A percentile compares a stretch with the other conserved stretches of the same genome.
These are phyloP conservation scores for Cyclostephanos invisitatus DNA, from an alignment of 108 stramenopile genomes.

Conservation along the genomic window DNA sequence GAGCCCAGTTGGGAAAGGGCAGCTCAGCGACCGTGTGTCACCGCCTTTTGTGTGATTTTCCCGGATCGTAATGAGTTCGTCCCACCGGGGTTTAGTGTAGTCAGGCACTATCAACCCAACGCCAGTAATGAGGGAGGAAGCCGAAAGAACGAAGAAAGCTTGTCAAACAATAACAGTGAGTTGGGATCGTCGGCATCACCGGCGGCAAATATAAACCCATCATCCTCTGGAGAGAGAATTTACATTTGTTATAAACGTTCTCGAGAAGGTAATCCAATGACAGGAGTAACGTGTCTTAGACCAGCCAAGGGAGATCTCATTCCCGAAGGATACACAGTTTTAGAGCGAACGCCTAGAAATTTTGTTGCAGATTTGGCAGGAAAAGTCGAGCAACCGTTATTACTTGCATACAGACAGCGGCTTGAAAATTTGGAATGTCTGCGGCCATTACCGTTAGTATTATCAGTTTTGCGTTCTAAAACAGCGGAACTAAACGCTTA, in stretches of 20 bases:
- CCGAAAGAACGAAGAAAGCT: conserved; percentile 23
- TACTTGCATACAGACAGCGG: conserved; percentile 82
- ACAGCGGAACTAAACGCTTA: conserved; percentile 64
- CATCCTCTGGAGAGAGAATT: conserved; percentile 59
- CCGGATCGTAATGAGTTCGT: conserved; percentile 86
- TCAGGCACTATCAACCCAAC: conserved; percentile 44
- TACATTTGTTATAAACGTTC: conserved; percentile 85
- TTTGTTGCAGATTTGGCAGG: conserved; percentile 64
- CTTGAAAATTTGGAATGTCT: conserved; percentile 80
- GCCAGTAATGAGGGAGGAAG: conserved; percentile 5
- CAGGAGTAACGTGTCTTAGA: conserved; percentile 68
- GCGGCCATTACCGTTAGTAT: conserved; percentile 76
- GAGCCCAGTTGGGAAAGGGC: conserved; percentile 89
- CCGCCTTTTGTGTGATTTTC: conserved; percentile 77
- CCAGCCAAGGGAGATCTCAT: conserved; percentile 69
- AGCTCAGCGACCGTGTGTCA: conserved; percentile 86
- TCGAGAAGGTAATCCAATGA: conserved; percentile 87
- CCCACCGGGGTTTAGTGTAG: conserved; percentile 86
- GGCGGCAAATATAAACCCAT: conserved; percentile 63
- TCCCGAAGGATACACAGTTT: conserved; percentile 83
- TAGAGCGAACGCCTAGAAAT: conserved; percentile 81
- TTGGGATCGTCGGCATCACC: conserved; percentile 9
- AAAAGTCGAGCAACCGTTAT: conserved; percentile 47
- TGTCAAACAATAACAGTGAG: conserved; percentile 10
- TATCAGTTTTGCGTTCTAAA: conserved; percentile 52